These are phyloP conservation scores for Sonneratia alba DNA, from an alignment of 345 rosid genomes.

Conservation along the genomic window DNA sequence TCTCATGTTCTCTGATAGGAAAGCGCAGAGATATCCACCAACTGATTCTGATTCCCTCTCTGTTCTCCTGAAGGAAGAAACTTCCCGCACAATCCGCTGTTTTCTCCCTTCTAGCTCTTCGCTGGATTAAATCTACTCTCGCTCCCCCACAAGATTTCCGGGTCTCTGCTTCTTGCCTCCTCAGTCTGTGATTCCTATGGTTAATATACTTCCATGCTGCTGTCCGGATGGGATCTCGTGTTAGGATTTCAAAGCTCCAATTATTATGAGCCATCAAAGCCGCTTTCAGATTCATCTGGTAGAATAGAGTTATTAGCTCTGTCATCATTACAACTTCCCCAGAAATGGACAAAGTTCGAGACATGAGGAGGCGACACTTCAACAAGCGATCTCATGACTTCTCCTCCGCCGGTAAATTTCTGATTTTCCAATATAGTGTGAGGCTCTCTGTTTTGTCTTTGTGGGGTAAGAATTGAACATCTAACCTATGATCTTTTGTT, in stretches of 20 bases:
- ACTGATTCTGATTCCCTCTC: background rate
- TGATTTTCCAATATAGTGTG: too few relatives aligned
- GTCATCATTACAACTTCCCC: slow-evolving; percentile 10
- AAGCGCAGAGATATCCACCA: slow-evolving; percentile 22
- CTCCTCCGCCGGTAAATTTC: too few relatives aligned
- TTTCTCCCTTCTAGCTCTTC: background rate
- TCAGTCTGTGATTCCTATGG: too few relatives aligned
- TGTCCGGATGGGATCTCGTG: background rate
- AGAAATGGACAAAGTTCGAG: slow-evolving; percentile 57
- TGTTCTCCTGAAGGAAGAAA: background rate
- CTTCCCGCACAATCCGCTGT: background rate
- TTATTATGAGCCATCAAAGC: slow-evolving; percentile 11
- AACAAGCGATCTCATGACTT: slow-evolving; percentile 32
- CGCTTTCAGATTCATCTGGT: slow-evolving; percentile 8
- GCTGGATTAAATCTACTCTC: background rate
- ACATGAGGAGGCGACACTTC: slow-evolving; percentile 39
- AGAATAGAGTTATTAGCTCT: background rate
- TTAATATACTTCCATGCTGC: background rate
- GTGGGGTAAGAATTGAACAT: too few relatives aligned
- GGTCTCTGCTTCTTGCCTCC: slow-evolving; percentile 2
- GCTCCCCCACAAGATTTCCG: background rate
- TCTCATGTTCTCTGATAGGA: slow-evolving; percentile 9
- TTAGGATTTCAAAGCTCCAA: background rate
- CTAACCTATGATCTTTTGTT: background rate
- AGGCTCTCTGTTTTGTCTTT: too few relatives aligned